Conservation (phyloP, 2,329 filamentous ascomycete species). For the Scorias spongiosa region DNA sequence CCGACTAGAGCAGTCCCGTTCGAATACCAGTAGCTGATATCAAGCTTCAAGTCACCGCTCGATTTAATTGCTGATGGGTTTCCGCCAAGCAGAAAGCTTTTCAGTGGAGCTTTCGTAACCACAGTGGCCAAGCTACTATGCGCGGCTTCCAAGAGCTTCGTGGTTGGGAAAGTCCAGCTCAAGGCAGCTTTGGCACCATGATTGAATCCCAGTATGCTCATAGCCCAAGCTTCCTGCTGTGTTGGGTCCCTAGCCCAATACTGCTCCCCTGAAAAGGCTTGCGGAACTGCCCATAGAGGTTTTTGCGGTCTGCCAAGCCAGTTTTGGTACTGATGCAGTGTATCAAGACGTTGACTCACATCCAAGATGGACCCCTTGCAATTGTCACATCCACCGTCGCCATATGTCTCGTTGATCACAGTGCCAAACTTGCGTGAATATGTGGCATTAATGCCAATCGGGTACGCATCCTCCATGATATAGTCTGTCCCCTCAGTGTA, state of each 20-base stretch:
- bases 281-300: constrained; percentile 34
- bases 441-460: constrained; percentile 41
- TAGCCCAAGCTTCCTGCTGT: constrained; percentile 29
- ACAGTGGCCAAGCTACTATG: constrained; percentile 26
- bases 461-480: constrained; percentile 45
- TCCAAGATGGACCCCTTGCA: constrained; percentile 40
- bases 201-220: constrained; percentile 34
- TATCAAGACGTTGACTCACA: constrained; percentile 31
- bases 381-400: constrained; percentile 49
- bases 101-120: constrained; percentile 20
- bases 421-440: constrained; percentile 41
- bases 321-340: constrained; percentile 25
- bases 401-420: constrained; percentile 42
- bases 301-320: constrained; percentile 26
- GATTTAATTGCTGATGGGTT: constrained; percentile 10
- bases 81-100: constrained; percentile 24
- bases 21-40: constrained; percentile 12
- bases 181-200: constrained; percentile 36
- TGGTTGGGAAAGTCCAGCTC: constrained; percentile 33
- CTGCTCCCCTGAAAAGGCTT: constrained; percentile 33
- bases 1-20: constrained; percentile 9
- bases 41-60: constrained; percentile 4
- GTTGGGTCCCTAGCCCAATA: constrained; percentile 36
- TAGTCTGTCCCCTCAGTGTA: constrained; percentile 43
- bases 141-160: constrained; percentile 17